Evolutionary conservation across 148 eudicot species (phyloP), one percentile per base, ranked within the genome.

Genomic region (Diospyros lotus): DNA sequence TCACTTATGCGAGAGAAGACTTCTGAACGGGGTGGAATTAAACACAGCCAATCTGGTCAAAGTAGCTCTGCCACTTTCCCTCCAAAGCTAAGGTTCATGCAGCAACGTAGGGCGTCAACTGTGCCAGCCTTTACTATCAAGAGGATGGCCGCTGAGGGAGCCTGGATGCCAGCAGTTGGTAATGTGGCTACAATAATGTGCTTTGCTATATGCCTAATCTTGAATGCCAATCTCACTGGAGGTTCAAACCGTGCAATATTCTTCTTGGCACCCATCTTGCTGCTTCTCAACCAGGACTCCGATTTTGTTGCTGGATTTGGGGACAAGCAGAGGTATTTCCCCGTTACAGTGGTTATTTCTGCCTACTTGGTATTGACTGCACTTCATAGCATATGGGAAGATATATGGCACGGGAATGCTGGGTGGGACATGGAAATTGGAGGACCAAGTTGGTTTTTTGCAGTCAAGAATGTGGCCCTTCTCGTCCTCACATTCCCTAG

Each of bases 131-230:
- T 95, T 74, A 92, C 94, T 13, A 91, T 93, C 56, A 91, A 85
- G 84, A 84, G 88, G 69, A 92, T 95, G 87, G 89, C 93, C 73
- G 93, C 90, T 7, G 99, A 95, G 79, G 97, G 99, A 59, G 94
- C 97, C 5, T 95, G 99, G 99, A 95, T 95, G 99, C 99, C 99
- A 40, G 94, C 99, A 62, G 99, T 95, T 63, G 99, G 99, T 46
- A 95, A 95, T 75, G 99, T 95, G 66, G 99, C 98, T 51, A 91
- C 98, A 5, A 81, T 90, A 12, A 86, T 95, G 96, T 92, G 96
- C 83, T 95, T 95, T 75, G 96, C 96, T 44, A 95, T 92, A 80
- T 90, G 96, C 84, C 75, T 95, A 72, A 92, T 95, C 79, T 80
- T 95, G 80, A 95, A 95, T 69, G 78, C 85, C 60, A 89, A 84